Conservation (phyloP, 2,329 filamentous ascomycete genomes). For the Sclerotinia minor region DNA sequence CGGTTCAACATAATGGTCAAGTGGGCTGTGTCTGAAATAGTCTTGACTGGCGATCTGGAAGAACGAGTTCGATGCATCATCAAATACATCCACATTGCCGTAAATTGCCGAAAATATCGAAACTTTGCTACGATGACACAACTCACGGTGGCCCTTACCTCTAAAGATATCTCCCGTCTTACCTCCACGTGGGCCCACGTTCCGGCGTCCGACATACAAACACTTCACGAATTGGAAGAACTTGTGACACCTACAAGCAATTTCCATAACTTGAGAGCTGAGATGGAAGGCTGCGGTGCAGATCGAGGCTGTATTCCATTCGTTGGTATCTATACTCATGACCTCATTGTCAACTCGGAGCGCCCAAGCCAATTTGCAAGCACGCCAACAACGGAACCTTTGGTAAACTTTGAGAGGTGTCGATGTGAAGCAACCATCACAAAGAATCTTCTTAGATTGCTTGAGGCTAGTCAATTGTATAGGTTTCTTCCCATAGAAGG, state of each 20-base stretch:
- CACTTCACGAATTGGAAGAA: conserved; percentile 66
- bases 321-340: conserved; percentile 80
- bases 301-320: conserved; percentile 80
- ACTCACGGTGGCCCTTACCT: conserved; percentile 74
- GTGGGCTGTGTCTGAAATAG: conserved; percentile 78
- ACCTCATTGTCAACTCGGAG: conserved; percentile 78
- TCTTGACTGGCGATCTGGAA: conserved; percentile 69
- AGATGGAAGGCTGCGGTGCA: conserved; percentile 69
- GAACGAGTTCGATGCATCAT: conserved; percentile 76
- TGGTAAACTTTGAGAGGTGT: conserved; percentile 83
- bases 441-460: conserved; percentile 74
- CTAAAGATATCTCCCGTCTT: conserved; percentile 68
- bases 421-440: conserved; percentile 74
- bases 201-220: conserved; percentile 62
- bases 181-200: conserved; percentile 71
- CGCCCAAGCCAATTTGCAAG: conserved; percentile 72
- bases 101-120: conserved; percentile 70
- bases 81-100: conserved; percentile 80
- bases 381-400: conserved; percentile 63
- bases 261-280: conserved; percentile 72
- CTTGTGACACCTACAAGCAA: conserved; percentile 77
- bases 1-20: conserved; percentile 88
- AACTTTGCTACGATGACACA: conserved; percentile 86
- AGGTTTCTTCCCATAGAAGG: conserved; percentile 73
- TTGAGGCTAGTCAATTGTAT: conserved; percentile 77